Evolutionary conservation across 495 filamentous ascomycete genomes (phyloP), one percentile per base, ranked within the genome.

Genomic region (Amniculicola lignicola): DNA sequence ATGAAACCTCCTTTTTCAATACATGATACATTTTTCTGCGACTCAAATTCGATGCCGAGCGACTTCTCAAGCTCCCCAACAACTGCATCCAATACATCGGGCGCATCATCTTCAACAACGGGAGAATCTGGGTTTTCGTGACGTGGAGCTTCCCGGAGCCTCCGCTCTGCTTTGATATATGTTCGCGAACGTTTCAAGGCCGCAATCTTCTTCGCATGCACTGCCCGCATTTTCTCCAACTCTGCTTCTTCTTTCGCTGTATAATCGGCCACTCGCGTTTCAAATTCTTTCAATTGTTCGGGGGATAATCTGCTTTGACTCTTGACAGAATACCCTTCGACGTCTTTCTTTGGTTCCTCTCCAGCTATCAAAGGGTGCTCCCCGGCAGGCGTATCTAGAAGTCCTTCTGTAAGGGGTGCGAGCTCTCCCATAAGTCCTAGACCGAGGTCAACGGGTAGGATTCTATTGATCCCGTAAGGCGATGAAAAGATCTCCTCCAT

Each of bases 401-500:
- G 84, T 11, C 89, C 92, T 10, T 81, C 81, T 0, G 93, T 96
- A 14, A 98, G 74, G 1, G 77, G 75, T 35, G 87, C 83, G 12
- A 98, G 82, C 67, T 90, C 87, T 11, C 93, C 93, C 67, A 86
- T 88, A 4, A 90, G 79, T 4, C 93, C 93, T 2, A 96, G 71
- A 0, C 90, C 90, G 7, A 97, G 78, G 63, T 96, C 90, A 2
- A 89, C 79, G 4, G 90, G 88, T n/a, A 83, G 81, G 40, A 98
- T 92, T 61, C 93, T 86, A 19, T 77, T 76, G 51, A 88, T 87
- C 15, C 84, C 75, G 60, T 91, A 96, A 0, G 90, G 88, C 0
- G 90, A 95, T 1, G 85, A 85, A 39, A 96, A 77, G n/a, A 98
- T 82, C 71, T 98, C 91, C 64, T 96, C 93, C 87, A 97, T 95